Conservation (phyloP, 495 filamentous ascomycete species). For the Annulohypoxylon stygium region DNA sequence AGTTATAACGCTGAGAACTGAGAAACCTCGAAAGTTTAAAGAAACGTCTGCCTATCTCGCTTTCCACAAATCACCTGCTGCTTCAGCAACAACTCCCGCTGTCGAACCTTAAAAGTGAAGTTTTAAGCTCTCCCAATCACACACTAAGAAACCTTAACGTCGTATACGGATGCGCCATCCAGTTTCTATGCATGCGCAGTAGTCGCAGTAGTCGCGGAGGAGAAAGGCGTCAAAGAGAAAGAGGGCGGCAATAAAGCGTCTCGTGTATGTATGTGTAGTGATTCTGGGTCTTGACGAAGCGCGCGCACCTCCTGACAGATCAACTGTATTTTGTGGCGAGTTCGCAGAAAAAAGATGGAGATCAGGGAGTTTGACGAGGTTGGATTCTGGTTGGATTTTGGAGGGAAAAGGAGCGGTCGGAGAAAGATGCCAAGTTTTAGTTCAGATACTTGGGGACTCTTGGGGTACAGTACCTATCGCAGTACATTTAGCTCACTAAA, state of each 20-base stretch:
- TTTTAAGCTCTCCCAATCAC: slow-evolving; percentile 29
- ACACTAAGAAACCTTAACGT: slow-evolving; percentile 17
- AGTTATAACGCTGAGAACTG: slow-evolving; percentile 14
- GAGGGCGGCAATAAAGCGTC: slow-evolving; percentile 14
- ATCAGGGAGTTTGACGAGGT: slow-evolving; percentile 35
- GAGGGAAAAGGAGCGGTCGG: slow-evolving; percentile 45
- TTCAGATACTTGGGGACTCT: neutral
- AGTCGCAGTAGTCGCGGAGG: slow-evolving; percentile 11
- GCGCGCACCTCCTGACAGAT: slow-evolving; percentile 47
- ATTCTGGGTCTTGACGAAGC: slow-evolving; percentile 21
- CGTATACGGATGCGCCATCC: slow-evolving; percentile 30
- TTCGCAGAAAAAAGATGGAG: slow-evolving; percentile 26
- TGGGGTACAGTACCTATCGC: neutral
- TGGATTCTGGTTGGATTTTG: slow-evolving; percentile 31
- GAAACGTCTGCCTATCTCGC: slow-evolving; percentile 30
- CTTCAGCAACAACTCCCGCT: neutral
- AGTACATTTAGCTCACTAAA: slow-evolving; percentile 3
- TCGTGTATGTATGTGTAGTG: slow-evolving; percentile 28
- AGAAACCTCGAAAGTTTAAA: slow-evolving; percentile 19
- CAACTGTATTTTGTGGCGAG: slow-evolving; percentile 46
- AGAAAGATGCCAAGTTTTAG: slow-evolving; percentile 24
- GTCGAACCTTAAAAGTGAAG: neutral
- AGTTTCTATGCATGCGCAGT: slow-evolving; percentile 21
- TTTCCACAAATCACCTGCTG: slow-evolving; percentile 15
- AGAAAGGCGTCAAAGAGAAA: slow-evolving; percentile 15